Percentiles rank a stretch among this genome's conserved stretches.
Evolutionary conservation across 1,284 basidiomycete species (phyloP).

Genomic region (Microbotryum intermedium): DNA sequence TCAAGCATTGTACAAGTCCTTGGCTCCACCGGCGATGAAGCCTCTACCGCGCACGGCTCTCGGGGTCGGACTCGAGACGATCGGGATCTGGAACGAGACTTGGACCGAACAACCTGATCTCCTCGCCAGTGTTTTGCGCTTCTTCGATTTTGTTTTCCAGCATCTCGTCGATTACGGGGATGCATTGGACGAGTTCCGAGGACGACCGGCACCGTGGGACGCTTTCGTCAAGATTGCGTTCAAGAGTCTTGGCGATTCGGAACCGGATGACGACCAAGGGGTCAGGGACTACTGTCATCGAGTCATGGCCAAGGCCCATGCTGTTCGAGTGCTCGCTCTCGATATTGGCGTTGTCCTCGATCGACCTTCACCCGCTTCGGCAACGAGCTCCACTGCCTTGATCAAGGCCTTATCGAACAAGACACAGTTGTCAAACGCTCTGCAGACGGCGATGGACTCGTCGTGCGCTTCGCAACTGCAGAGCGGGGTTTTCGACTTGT

Average conservation of each 20-base stretch:
- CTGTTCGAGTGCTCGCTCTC: constrained; percentile 51
- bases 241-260: constrained; percentile 56
- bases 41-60: constrained; percentile 35
- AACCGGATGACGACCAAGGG: constrained; percentile 48
- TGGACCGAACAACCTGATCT: constrained; percentile 68
- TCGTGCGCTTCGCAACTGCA: constrained; percentile 63
- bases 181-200: constrained; percentile 51
- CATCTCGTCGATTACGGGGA: constrained; percentile 66
- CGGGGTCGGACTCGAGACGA: constrained; percentile 52
- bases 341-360: constrained; percentile 40
- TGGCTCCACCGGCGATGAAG: constrained; percentile 13
- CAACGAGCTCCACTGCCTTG: constrained; percentile 45
- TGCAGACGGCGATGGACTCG: constrained; percentile 55
- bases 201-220: constrained; percentile 56
- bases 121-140: constrained; percentile 64
- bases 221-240: constrained; percentile 53
- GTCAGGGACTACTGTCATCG: constrained; percentile 49
- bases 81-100: constrained; percentile 59
- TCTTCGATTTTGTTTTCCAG: constrained; percentile 73
- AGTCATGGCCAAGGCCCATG: constrained; percentile 62
- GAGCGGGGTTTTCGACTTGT: constrained; percentile 43
- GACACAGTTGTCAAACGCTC: constrained; percentile 51
- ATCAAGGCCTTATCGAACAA: constrained; percentile 48
- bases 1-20: constrained; percentile 35
- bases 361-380: constrained; percentile 52